These are phyloP conservation scores for Lolium multiflorum DNA, from an alignment of 176 grass and related monocot species.

Conservation along the genomic window DNA sequence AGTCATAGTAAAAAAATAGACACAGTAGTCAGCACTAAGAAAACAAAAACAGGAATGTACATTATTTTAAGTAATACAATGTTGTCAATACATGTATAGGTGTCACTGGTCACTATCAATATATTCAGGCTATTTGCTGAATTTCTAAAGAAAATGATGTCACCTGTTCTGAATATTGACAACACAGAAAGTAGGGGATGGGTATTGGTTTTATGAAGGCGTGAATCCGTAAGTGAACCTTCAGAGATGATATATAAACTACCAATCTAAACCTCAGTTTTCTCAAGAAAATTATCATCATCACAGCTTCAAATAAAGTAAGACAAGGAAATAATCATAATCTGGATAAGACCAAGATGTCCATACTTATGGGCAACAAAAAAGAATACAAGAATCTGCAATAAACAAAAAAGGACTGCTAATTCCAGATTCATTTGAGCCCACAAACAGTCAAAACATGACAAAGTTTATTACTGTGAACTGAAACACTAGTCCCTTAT, in stretches of 20 bases:
- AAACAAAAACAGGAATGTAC: not conserved
- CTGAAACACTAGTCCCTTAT: constrained; percentile 5
- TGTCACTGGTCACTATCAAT: not conserved
- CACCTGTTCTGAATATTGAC: constrained; percentile 8
- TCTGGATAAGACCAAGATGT: not conserved
- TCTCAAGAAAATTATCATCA: not conserved
- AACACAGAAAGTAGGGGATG: not conserved
- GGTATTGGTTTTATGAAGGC: not conserved
- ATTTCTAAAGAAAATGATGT: constrained; percentile 5
- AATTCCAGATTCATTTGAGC: not conserved
- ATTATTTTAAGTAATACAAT: not conserved
- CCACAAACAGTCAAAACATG: not conserved
- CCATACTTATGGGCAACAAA: not conserved
- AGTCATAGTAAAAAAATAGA: not conserved
- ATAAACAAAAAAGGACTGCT: not conserved
- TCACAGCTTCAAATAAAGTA: not conserved
- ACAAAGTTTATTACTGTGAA: not conserved
- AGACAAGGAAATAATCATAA: constrained; percentile 19
- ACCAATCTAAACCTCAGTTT: not conserved
- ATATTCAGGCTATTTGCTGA: constrained; percentile 15
- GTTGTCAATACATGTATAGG: not conserved
- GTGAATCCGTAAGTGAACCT: not conserved
- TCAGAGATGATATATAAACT: not conserved
- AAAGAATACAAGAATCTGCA: not conserved
- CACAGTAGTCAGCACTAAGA: not conserved